Conservation (phyloP, 2,329 filamentous ascomycete genomes). For the Exophiala bonariae region DNA sequence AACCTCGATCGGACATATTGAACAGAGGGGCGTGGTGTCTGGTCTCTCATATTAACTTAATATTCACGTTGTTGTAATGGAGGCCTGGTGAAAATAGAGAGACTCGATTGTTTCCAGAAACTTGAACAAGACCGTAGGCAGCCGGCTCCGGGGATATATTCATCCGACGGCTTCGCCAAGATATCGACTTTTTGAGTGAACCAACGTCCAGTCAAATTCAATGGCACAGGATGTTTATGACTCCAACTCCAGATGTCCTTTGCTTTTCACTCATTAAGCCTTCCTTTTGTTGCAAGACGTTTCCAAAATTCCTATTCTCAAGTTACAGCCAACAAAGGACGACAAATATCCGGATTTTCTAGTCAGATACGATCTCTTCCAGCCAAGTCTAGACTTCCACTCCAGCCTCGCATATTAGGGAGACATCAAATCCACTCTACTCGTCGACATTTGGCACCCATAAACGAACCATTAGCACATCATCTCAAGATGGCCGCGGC, state of each 20-base stretch:
- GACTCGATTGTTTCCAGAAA: too few relatives aligned
- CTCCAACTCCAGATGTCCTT: constrained; percentile 1
- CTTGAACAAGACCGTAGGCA: not conserved
- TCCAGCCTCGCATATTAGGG: too few relatives aligned
- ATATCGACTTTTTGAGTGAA: constrained; percentile 20
- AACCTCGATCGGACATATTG: too few relatives aligned
- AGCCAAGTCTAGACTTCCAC: not conserved
- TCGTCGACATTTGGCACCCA: not conserved
- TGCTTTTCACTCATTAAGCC: not conserved
- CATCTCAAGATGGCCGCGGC: constrained; percentile 16
- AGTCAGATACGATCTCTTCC: not conserved
- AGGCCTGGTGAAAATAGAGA: too few relatives aligned
- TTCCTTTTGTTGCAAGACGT: not conserved
- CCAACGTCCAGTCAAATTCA: not conserved
- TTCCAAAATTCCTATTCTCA: not conserved
- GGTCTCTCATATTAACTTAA: too few relatives aligned
- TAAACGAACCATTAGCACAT: not conserved
- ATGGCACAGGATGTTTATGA: not conserved
- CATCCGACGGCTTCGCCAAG: constrained; percentile 18
- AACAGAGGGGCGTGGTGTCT: too few relatives aligned
- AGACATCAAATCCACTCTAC: too few relatives aligned
- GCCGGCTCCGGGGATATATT: constrained; percentile 3
- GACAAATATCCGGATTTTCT: not conserved
- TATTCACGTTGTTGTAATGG: too few relatives aligned
- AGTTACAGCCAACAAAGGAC: not conserved